Percentiles rank a stretch among this genome's conserved stretches.
phyloP scores from a whole-genome alignment of 2,329 filamentous ascomycete species.

The Fusarium albosuccineum region DNA sequence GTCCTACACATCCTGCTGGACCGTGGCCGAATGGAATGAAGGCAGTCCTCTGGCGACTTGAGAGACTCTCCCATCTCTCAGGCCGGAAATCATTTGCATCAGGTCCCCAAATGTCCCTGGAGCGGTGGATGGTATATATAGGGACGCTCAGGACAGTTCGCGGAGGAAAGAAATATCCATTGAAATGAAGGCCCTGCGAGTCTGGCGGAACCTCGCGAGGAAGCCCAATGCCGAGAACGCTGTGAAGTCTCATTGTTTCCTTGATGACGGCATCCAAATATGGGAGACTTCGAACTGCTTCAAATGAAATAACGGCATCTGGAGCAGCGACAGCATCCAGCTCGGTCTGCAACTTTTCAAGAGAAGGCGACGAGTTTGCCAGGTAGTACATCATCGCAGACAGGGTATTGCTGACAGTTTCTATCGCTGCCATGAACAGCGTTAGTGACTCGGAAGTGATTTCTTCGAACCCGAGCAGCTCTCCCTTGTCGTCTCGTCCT shows the following conservation, averaged over 20 bases:
- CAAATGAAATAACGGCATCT: background rate
- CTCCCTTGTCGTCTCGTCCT: conserved; percentile 1
- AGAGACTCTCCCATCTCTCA: conserved; percentile 10
- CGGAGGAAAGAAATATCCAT: conserved; percentile 3
- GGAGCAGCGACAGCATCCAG: background rate
- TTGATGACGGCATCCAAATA: conserved; percentile 13
- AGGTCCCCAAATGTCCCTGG: background rate
- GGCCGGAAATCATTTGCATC: conserved; percentile 6
- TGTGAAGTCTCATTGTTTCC: conserved; percentile 6
- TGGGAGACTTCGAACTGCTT: background rate
- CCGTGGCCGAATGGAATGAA: conserved; percentile 12
- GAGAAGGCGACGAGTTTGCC: background rate
- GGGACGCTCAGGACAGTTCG: conserved; percentile 5
- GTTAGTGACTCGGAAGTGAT: background rate
- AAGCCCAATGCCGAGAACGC: background rate
- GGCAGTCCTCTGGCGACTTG: background rate
- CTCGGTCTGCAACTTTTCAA: background rate
- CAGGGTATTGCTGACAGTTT: background rate
- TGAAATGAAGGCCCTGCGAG: background rate
- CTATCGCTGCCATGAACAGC: background rate
- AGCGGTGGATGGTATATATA: conserved; percentile 3
- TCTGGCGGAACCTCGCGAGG: background rate
- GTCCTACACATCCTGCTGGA: background rate
- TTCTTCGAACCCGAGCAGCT: background rate
- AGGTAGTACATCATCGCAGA: background rate